Conservation (phyloP, 2,329 filamentous ascomycete species). For the Colletotrichum cuscutae region DNA sequence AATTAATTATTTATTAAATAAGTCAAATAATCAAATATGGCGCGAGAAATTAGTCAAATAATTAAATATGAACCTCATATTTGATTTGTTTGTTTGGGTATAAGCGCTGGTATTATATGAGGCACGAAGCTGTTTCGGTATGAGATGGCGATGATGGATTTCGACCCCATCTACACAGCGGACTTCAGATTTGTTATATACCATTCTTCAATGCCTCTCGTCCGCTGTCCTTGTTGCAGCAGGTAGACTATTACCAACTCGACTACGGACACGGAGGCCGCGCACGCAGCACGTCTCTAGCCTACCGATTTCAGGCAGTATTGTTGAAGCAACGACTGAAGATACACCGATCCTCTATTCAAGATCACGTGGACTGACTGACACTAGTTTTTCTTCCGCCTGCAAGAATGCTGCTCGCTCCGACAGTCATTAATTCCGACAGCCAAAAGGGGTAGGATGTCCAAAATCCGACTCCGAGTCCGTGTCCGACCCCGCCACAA, state of each 20-base stretch:
- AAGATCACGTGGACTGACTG: not conserved
- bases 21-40: too few species aligned
- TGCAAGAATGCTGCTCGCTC: not conserved
- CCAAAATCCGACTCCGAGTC: conserved; percentile 31
- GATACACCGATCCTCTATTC: not conserved
- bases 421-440: not conserved
- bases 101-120: not conserved
- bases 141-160: not conserved
- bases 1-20: too few species aligned
- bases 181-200: not conserved
- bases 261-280: not conserved
- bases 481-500: conserved; percentile 31
- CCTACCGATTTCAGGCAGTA: not conserved
- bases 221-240: not conserved
- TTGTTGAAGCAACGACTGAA: not conserved
- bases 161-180: not conserved
- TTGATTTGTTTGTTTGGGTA: too few species aligned
- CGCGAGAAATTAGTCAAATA: too few species aligned
- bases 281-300: not conserved
- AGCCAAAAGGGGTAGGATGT: not conserved
- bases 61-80: too few species aligned
- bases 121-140: not conserved
- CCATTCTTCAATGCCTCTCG: too few species aligned
- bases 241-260: not conserved
- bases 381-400: not conserved